Percentiles rank a stretch among this genome's conserved stretches.
Conservation (phyloP, 1,139 yeast species). For the Nakaseomyces nivariensis region DNA sequence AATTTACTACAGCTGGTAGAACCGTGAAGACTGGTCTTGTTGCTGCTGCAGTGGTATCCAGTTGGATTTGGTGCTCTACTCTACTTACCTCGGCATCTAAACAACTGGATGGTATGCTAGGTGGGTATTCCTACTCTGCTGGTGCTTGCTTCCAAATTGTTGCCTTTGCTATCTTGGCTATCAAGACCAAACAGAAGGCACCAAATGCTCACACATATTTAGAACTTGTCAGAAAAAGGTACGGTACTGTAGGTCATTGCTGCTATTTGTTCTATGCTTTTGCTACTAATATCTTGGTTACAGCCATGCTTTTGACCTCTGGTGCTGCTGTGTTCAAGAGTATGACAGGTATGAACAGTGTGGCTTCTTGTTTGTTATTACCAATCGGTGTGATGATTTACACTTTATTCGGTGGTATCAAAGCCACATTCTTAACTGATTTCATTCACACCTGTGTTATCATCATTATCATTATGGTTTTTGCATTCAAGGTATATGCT, state of each 20-base stretch:
- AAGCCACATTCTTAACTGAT: slow-evolving; percentile 84
- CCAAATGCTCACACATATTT: slow-evolving; percentile 71
- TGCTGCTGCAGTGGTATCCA: slow-evolving; percentile 78
- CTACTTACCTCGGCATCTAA: slow-evolving; percentile 68
- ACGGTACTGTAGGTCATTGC: slow-evolving; percentile 59
- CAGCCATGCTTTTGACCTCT: slow-evolving; percentile 80
- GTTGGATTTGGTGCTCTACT: slow-evolving; percentile 96
- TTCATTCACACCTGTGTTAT: slow-evolving; percentile 64
- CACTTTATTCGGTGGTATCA: slow-evolving; percentile 81
- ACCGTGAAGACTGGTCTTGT: slow-evolving; percentile 72
- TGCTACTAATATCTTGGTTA: slow-evolving; percentile 78
- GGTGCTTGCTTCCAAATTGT: slow-evolving; percentile 67
- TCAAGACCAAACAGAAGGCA: slow-evolving; percentile 61
- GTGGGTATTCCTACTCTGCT: slow-evolving; percentile 65
- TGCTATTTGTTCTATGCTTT: slow-evolving; percentile 69
- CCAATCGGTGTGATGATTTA: slow-evolving; percentile 79
- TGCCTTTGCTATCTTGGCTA: slow-evolving; percentile 62
- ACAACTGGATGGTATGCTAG: slow-evolving; percentile 66
- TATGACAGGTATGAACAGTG: slow-evolving; percentile 73
- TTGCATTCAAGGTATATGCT: slow-evolving; percentile 57
- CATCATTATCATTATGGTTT: slow-evolving; percentile 49
- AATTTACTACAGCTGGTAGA: slow-evolving; percentile 81
- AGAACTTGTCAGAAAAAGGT: slow-evolving; percentile 58
- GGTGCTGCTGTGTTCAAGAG: slow-evolving; percentile 73
- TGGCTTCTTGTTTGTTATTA: slow-evolving; percentile 70